phyloP scores from a whole-genome alignment of 768 basidiomycete species.

The Tulasnella sp. region DNA sequence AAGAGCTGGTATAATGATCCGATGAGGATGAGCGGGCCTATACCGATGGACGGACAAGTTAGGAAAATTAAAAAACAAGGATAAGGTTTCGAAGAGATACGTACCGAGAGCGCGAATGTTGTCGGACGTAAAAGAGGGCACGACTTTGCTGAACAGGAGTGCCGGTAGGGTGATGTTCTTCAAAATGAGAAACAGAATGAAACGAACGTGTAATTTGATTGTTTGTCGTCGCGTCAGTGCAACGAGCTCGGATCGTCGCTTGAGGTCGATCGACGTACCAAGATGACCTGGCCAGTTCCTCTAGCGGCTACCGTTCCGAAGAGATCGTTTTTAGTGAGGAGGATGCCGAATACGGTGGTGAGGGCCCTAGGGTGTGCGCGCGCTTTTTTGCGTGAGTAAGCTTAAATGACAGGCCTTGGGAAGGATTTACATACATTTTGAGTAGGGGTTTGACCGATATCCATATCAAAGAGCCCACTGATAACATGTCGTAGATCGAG shows the following conservation, averaged over 20 bases:
- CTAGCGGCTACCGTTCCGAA: slow-evolving; percentile 52
- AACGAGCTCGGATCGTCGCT: not conserved
- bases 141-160: slow-evolving; percentile 64
- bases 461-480: slow-evolving; percentile 50
- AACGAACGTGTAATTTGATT: not conserved
- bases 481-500: slow-evolving; percentile 17
- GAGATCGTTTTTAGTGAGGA: slow-evolving; percentile 51
- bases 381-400: slow-evolving; percentile 13
- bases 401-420: slow-evolving; percentile 10
- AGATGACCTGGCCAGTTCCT: slow-evolving; percentile 51
- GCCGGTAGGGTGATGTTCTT: slow-evolving; percentile 53
- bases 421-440: slow-evolving; percentile 41
- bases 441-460: slow-evolving; percentile 52
- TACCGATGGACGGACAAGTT: slow-evolving; percentile 26
- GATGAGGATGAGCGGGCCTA: slow-evolving; percentile 59
- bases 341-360: slow-evolving; percentile 48
- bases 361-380: slow-evolving; percentile 39
- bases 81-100: not conserved
- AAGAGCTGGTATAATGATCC: slow-evolving; percentile 51
- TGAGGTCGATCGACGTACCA: slow-evolving; percentile 33
- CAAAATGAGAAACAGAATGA: not conserved
- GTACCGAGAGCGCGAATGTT: slow-evolving; percentile 37
- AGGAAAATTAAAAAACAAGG: not conserved
- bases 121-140: slow-evolving; percentile 53
- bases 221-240: not conserved